Conservation (phyloP, 192 early-diverging fungal species). For the Entomortierella parvispora region DNA sequence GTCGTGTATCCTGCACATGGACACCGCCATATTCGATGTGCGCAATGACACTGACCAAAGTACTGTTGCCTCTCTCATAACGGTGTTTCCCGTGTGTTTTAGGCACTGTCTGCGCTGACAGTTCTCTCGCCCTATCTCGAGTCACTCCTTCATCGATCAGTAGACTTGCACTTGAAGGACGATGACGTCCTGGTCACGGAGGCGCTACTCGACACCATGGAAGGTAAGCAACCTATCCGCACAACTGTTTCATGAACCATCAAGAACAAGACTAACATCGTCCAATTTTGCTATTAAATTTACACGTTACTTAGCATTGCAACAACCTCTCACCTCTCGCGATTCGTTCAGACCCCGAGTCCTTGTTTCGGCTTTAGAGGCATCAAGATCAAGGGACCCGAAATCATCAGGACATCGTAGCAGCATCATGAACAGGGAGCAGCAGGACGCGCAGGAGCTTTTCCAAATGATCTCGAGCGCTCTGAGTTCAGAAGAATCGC, state of each 20-base stretch:
- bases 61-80: neutral
- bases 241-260: neutral
- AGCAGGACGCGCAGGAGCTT: slow-evolving; percentile 92
- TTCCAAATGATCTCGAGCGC: slow-evolving; percentile 82
- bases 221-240: slow-evolving; percentile 22
- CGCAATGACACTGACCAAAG: slow-evolving; percentile 7
- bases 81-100: neutral
- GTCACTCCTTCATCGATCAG: slow-evolving; percentile 28
- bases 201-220: slow-evolving; percentile 39
- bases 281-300: too few species aligned
- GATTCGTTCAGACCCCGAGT: slow-evolving; percentile 68
- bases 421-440: slow-evolving; percentile 73
- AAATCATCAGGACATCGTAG: slow-evolving; percentile 53
- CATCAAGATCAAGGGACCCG: slow-evolving; percentile 34
- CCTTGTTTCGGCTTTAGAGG: slow-evolving; percentile 67
- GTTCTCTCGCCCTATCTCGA: slow-evolving; percentile 54
- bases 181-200: slow-evolving; percentile 38
- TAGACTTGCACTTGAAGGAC: slow-evolving; percentile 16
- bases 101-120: slow-evolving; percentile 57
- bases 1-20: neutral
- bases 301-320: too few species aligned
- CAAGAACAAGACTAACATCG: too few species aligned
- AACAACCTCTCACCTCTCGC: slow-evolving; percentile 38
- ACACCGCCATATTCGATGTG: neutral
- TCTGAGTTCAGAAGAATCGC: slow-evolving; percentile 69